Evolutionary conservation across 805 yeast genomes (phyloP).

Genomic region (Starmerella sp.): DNA sequence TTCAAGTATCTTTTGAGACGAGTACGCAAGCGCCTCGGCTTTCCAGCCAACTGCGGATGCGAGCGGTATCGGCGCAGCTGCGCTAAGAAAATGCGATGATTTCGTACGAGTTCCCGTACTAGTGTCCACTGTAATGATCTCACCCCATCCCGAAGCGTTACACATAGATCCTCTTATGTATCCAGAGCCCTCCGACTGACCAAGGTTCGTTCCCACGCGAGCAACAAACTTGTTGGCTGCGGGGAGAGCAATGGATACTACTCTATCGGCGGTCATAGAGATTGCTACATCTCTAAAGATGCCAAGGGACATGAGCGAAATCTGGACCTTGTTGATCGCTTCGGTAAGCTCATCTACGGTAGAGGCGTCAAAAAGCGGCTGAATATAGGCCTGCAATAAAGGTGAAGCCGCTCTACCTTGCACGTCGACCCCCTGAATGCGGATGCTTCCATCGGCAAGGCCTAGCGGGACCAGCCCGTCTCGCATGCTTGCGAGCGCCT

Average conservation of each 20-base stretch:
- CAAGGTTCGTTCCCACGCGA: slow-evolving; percentile 89
- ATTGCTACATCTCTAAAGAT: slow-evolving; percentile 18
- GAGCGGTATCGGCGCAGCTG: slow-evolving; percentile 40
- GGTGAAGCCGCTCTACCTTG: slow-evolving; percentile 29
- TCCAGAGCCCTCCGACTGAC: slow-evolving; percentile 96
- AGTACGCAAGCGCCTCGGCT: slow-evolving; percentile 41
- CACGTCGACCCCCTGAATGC: slow-evolving; percentile 23
- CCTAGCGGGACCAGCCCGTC: slow-evolving; percentile 9
- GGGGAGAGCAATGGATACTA: slow-evolving; percentile 17
- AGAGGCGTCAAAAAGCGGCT: slow-evolving; percentile 27
- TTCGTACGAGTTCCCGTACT: slow-evolving; percentile 52
- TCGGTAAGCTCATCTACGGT: slow-evolving; percentile 21
- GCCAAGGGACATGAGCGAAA: slow-evolving; percentile 20
- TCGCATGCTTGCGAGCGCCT: slow-evolving; percentile 9
- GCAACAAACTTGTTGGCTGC: slow-evolving; percentile 58
- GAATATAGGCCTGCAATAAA: slow-evolving; percentile 26
- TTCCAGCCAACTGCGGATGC: slow-evolving; percentile 35
- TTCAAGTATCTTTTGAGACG: slow-evolving; percentile 40
- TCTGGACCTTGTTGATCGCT: slow-evolving; percentile 27
- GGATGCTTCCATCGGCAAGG: slow-evolving; percentile 7
- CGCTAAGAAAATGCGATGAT: slow-evolving; percentile 44
- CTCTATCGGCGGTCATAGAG: slow-evolving; percentile 18
- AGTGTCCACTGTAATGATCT: slow-evolving; percentile 42
- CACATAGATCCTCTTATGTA: slow-evolving; percentile 61
- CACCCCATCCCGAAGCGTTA: slow-evolving; percentile 62